phyloP scores from a whole-genome alignment of 345 rosid genomes.

The Bruguiera parviflora region DNA sequence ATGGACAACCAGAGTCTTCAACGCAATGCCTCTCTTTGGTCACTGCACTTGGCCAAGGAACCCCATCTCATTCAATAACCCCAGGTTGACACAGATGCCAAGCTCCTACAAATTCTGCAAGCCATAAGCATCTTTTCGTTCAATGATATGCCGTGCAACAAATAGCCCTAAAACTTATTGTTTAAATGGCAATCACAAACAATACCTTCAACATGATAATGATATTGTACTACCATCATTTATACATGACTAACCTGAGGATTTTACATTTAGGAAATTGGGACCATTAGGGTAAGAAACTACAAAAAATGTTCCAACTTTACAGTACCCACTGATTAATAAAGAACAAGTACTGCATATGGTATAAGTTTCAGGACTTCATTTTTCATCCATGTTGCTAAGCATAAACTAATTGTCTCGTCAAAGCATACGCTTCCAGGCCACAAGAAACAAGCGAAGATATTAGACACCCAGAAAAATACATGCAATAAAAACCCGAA shows the following conservation, averaged over 20 bases:
- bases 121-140: neutral
- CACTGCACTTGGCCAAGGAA: conserved; percentile 67
- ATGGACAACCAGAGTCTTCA: conserved; percentile 64
- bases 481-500: neutral
- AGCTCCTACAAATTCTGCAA: conserved; percentile 59
- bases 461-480: neutral
- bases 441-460: neutral
- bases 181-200: neutral
- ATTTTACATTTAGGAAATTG: neutral
- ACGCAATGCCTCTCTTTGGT: conserved; percentile 47
- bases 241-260: neutral
- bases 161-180: neutral
- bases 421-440: neutral
- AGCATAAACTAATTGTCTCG: neutral
- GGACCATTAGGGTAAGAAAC: neutral
- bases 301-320: neutral
- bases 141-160: conserved; percentile 9
- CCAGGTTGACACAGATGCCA: conserved; percentile 89
- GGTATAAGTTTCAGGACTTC: neutral
- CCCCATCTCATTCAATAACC: conserved; percentile 70
- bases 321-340: neutral
- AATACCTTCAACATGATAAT: neutral
- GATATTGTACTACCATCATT: neutral
- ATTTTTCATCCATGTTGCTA: neutral
- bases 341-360: neutral